Evolutionary conservation across 805 yeast genomes (phyloP), one percentile per base, ranked within the genome.

Genomic region (Candida palmyrensis): DNA sequence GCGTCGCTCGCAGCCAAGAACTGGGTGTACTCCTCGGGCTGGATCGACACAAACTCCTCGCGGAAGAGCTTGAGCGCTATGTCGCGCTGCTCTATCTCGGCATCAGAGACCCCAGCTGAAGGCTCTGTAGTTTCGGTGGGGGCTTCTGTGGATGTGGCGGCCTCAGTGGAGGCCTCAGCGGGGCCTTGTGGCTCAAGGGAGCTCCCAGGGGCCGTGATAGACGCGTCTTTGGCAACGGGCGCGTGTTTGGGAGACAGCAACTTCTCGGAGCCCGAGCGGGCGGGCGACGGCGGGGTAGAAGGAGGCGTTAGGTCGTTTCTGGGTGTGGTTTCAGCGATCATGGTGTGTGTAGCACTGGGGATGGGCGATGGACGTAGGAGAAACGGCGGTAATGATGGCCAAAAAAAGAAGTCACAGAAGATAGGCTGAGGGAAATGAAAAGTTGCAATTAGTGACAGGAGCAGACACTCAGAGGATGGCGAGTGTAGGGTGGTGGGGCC

Each of bases 21-120:
- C 48, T 62, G 71, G 24, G 66, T 62, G 39, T 65, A 66, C 39
- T 66, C 71, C 36, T 66, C 70, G 3, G 69, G 69, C 34, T 55
- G 55, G 22, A 66, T 59, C 32, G 66, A 61, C 7, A 65, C 62
- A 40, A 66, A 66, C 33, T 64, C 62, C 42, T 65, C 71, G 24
- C 55, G 43, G 44, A 45, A 66, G 24, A 66, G 48, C 36, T 58
- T 55, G 11, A 23, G 21, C 7, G 73, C 73, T 24, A 64, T 63
- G 3, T 55, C 62, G 19, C 40, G 37, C 36, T 45, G 49, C 27
- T 59, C 68, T 5, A 35, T 33, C 17, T 38, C 37, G 21, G 31
- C 28, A 11, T 22, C 5, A 8, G n/a, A 8, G 11, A 17, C 20
- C 18, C 25, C 29, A 24, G 16, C 22, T n/a, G 28, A 22, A 11